Conservation (phyloP, 257 asterid species). For the Mitragyna speciosa region DNA sequence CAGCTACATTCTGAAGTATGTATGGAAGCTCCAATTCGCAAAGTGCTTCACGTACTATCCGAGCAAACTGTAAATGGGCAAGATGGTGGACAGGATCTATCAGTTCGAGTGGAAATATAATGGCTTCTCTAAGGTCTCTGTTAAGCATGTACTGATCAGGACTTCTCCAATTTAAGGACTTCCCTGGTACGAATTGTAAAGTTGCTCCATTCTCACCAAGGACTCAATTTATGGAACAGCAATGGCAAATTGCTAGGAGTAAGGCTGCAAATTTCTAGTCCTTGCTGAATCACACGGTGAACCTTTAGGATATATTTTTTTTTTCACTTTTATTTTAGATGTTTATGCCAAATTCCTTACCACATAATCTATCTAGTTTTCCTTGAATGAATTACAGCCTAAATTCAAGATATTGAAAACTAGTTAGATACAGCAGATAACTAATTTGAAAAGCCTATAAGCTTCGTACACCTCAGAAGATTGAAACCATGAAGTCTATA, state of each 20-base stretch:
- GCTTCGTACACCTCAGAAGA: too few species aligned
- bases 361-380: too few species aligned
- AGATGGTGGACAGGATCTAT: not conserved
- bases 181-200: not conserved
- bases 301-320: too few species aligned
- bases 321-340: too few species aligned
- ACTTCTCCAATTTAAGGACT: not conserved
- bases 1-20: constrained; percentile 57
- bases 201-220: not conserved
- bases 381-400: too few species aligned
- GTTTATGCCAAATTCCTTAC: too few species aligned
- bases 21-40: constrained; percentile 82
- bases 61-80: constrained; percentile 49
- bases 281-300: too few species aligned
- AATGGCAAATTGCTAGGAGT: not conserved
- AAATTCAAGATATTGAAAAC: too few species aligned
- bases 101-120: not conserved
- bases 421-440: too few species aligned
- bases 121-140: not conserved
- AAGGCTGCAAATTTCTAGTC: too few species aligned
- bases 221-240: not conserved
- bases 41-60: constrained; percentile 78
- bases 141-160: not conserved
- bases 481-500: too few species aligned
- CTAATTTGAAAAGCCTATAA: too few species aligned